phyloP scores from a whole-genome alignment of 805 yeast genomes.

The Maudiozyma barnettii region DNA sequence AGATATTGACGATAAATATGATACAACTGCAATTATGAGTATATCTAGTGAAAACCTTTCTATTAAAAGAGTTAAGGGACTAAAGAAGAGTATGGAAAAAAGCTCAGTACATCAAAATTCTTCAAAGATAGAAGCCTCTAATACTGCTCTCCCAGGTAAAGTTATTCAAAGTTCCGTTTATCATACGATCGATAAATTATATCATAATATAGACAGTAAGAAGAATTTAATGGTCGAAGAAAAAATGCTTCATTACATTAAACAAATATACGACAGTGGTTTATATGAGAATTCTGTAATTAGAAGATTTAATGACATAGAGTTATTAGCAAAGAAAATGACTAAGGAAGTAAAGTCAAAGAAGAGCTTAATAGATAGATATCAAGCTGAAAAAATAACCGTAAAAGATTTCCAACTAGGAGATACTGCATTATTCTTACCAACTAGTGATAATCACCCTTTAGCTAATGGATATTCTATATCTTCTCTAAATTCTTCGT shows the following conservation, averaged over 20 bases:
- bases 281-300: constrained; percentile 40
- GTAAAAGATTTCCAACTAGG: constrained; percentile 57
- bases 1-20: no score
- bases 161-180: constrained; percentile 42
- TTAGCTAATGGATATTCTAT: constrained; percentile 7
- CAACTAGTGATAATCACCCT: constrained; percentile 43
- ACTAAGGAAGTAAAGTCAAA: constrained; percentile 46
- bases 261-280: constrained; percentile 22
- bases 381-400: constrained; percentile 42
- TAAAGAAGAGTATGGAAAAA: constrained; percentile 39
- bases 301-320: constrained; percentile 81
- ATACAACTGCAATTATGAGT: not conserved
- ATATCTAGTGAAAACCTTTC: constrained; percentile 25
- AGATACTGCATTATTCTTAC: constrained; percentile 78
- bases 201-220: not conserved
- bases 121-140: constrained; percentile 26
- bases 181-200: constrained; percentile 17
- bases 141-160: constrained; percentile 11
- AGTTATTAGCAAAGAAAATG: constrained; percentile 74
- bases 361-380: constrained; percentile 21
- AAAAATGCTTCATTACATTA: constrained; percentile 4
- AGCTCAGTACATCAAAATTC: constrained; percentile 27
- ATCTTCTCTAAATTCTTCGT: constrained; percentile 26
- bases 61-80: constrained; percentile 73
- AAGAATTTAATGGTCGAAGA: not conserved